Evolutionary conservation across 768 basidiomycete species (phyloP).

Genomic region (Boletellus emodensis): DNA sequence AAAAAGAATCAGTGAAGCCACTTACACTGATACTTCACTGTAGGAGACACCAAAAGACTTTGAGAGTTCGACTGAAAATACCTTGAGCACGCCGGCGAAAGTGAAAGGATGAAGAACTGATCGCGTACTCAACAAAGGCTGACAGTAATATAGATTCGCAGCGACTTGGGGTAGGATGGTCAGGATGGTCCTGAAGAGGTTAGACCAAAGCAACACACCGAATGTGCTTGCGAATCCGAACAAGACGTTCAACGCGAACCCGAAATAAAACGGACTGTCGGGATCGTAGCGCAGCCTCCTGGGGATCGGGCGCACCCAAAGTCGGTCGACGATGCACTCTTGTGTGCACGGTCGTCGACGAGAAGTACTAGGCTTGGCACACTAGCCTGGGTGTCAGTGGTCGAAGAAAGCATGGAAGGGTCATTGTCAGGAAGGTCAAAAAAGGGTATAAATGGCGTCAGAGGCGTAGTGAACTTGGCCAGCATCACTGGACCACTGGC

Average conservation of each 20-base stretch:
- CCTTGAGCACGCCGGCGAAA: no score
- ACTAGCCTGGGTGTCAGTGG: neutral
- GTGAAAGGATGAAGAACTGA: conserved; percentile 1
- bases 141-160: conserved; percentile 80
- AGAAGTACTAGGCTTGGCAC: neutral
- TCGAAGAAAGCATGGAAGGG: conserved; percentile 15
- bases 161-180: conserved; percentile 43
- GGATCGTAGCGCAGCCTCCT: conserved; percentile 49
- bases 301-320: conserved; percentile 65
- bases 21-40: conserved; percentile 28
- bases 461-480: neutral
- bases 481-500: neutral
- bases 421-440: neutral
- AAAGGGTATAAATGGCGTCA: conserved; percentile 12
- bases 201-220: conserved; percentile 13
- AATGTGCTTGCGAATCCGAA: conserved; percentile 63
- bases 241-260: conserved; percentile 40
- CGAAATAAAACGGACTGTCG: conserved; percentile 46
- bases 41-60: conserved; percentile 39
- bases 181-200: neutral
- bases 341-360: no score
- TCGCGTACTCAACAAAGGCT: conserved; percentile 65
- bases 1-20: conserved; percentile 35
- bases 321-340: conserved; percentile 33
- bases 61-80: conserved; percentile 31